Conservation (phyloP, 148 eudicot species). For the Fagopyrum esculentum region DNA sequence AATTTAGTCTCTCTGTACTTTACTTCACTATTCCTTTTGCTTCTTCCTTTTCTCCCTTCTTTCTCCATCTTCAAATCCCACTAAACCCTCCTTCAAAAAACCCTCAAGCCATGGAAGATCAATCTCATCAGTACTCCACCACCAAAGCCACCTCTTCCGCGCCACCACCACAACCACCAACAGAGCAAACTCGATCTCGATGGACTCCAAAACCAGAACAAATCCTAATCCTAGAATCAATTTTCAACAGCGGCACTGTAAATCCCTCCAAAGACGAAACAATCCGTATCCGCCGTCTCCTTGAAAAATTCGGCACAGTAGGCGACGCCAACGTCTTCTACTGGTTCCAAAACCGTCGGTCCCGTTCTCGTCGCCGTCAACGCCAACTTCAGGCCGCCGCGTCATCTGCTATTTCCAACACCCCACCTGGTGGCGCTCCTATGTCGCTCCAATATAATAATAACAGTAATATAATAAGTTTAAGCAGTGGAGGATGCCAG, state of each 20-base stretch:
- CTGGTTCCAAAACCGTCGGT: conserved; percentile 94
- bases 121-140: conserved; percentile 9
- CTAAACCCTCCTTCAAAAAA: not conserved
- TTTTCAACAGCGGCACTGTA: conserved; percentile 88
- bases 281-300: conserved; percentile 54
- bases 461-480: not conserved
- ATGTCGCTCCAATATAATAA: not conserved
- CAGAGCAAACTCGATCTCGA: conserved; percentile 60
- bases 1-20: not conserved
- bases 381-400: conserved; percentile 56
- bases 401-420: not conserved
- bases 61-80: not conserved
- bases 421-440: not conserved
- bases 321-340: conserved; percentile 91
- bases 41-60: not conserved
- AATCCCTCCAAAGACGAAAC: conserved; percentile 90
- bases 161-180: not conserved
- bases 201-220: conserved; percentile 95
- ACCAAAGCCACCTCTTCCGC: not conserved
- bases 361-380: conserved; percentile 72
- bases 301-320: conserved; percentile 70
- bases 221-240: conserved; percentile 73
- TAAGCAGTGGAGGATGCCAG: not conserved
- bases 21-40: not conserved
- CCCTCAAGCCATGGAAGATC: not conserved